A percentile compares a stretch with the other conserved stretches of the same genome.
These are phyloP conservation scores for Emericellopsis atlantica DNA, from an alignment of 2,329 filamentous ascomycete species.

Conservation along the genomic window DNA sequence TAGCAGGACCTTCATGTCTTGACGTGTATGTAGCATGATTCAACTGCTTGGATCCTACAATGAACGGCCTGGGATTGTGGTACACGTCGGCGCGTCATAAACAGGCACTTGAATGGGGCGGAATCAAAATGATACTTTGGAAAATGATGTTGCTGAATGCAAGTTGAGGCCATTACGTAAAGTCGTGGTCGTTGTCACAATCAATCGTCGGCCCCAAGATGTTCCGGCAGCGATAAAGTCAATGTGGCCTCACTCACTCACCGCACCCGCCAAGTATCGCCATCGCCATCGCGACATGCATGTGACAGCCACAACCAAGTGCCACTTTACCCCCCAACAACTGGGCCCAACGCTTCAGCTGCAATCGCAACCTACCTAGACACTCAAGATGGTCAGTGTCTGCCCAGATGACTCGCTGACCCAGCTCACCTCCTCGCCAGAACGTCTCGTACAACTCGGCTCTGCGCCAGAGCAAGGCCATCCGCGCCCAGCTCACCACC, in stretches of 20 bases:
- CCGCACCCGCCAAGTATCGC: not conserved
- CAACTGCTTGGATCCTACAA: not conserved
- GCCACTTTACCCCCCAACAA: conserved; percentile 35
- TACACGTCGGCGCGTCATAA: too few species aligned
- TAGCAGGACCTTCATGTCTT: too few species aligned
- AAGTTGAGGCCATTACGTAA: too few species aligned
- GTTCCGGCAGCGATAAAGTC: not conserved
- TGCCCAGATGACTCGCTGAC: too few species aligned
- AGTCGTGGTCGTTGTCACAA: too few species aligned
- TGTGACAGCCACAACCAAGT: not conserved
- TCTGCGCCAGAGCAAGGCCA: conserved; percentile 69
- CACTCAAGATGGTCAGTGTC: conserved; percentile 26
- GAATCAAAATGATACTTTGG: not conserved
- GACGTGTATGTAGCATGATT: too few species aligned
- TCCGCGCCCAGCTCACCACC: conserved; percentile 63
- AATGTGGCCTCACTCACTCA: not conserved
- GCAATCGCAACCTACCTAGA: conserved; percentile 35
- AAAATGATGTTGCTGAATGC: not conserved
- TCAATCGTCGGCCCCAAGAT: too few species aligned
- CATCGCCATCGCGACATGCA: not conserved
- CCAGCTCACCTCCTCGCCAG: conserved; percentile 23
- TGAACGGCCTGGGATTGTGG: not conserved
- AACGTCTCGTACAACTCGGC: conserved; percentile 80
- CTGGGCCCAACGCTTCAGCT: conserved; percentile 35
- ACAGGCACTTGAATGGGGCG: not conserved